Percentiles rank a stretch among this genome's conserved stretches.
Evolutionary conservation across 2,329 filamentous ascomycete species (phyloP).

Genomic region (Colletotrichum truncatum): DNA sequence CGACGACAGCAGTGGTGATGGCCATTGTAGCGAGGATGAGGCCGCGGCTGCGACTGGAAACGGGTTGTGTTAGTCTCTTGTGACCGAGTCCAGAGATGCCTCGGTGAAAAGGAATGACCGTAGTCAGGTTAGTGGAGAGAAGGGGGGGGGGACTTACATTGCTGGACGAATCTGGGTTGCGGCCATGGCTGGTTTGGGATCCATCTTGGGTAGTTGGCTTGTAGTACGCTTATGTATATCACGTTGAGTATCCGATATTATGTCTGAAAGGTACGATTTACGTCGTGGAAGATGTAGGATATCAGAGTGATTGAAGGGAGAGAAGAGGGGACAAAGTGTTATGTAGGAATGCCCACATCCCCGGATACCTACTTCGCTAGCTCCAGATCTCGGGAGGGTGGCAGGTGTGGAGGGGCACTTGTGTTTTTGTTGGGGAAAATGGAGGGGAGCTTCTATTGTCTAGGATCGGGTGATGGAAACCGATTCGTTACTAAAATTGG

Average conservation of each 20-base stretch:
- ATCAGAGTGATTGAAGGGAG: not conserved
- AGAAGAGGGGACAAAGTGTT: not conserved
- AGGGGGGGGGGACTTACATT: constrained; percentile 38
- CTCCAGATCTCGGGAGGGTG: not conserved
- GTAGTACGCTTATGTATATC: too few relatives aligned
- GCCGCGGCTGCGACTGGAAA: constrained; percentile 48
- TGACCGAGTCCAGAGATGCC: not conserved
- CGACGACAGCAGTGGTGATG: constrained; percentile 37
- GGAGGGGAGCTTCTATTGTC: not conserved
- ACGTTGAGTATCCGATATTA: too few relatives aligned
- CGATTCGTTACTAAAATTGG: not conserved
- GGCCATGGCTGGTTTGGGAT: constrained; percentile 18
- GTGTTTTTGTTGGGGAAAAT: constrained; percentile 25
- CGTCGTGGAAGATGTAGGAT: too few relatives aligned
- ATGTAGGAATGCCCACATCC: constrained; percentile 1
- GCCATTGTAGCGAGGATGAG: constrained; percentile 45
- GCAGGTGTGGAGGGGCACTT: not conserved
- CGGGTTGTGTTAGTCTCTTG: not conserved
- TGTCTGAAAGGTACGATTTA: too few relatives aligned
- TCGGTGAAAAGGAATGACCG: too few relatives aligned
- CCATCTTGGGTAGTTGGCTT: not conserved
- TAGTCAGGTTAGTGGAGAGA: too few relatives aligned
- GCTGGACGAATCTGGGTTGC: constrained; percentile 25
- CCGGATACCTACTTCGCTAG: not conserved
- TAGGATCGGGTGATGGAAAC: constrained; percentile 1